These are phyloP conservation scores for Papilionanthe hybrid DNA, from an alignment of 116 monocot species.

Conservation along the genomic window DNA sequence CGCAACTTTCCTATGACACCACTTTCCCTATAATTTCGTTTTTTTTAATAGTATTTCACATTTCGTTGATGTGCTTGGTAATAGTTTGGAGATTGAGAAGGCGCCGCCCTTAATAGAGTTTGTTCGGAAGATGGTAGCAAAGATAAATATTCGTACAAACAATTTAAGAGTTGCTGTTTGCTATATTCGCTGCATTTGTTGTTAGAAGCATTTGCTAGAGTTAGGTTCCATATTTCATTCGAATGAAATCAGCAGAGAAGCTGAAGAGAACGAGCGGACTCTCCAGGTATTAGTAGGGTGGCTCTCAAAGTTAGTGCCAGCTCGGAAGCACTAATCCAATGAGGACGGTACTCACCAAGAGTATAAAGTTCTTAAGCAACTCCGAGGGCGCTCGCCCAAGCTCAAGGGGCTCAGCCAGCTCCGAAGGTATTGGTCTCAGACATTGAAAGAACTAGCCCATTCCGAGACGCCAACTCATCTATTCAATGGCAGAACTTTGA, in stretches of 20 bases:
- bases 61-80: neutral
- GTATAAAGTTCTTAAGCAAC: no score
- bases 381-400: no score
- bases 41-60: neutral
- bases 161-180: neutral
- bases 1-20: neutral
- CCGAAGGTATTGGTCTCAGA: no score
- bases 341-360: no score
- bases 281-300: no score
- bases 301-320: no score
- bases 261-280: no score
- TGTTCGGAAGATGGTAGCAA: neutral
- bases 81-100: neutral
- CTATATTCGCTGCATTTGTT: neutral
- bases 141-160: neutral
- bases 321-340: no score
- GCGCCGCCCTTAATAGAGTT: neutral
- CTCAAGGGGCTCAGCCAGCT: no score
- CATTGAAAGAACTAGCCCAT: no score
- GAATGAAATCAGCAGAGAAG: neutral
- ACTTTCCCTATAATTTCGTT: neutral
- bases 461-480: no score
- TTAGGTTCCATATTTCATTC: neutral
- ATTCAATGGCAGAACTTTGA: no score
- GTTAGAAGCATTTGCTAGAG: neutral